Base-by-base conservation (phyloP, 202 grass and related monocot species). In the Schoenoplectus tabernaemontani region DNA sequence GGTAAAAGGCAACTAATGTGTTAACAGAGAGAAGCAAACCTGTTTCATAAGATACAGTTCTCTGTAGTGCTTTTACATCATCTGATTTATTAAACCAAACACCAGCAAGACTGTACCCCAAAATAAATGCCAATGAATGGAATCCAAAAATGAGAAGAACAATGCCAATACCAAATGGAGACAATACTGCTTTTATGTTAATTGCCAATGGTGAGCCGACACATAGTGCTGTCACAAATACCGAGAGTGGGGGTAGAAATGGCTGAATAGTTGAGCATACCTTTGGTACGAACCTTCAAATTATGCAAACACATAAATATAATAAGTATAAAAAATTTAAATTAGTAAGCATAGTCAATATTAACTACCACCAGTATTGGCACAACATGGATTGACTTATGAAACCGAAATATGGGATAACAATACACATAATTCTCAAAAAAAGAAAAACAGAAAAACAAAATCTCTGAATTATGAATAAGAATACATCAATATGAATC, bases 161-260 rank as follows among this genome's bases (percentile, higher is more conserved):
- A 54, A 93, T 87, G 46, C 89, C 64, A 37, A 94, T 32, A 81
- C 91, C 95, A 79, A 92, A 98, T 22, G 95, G 95, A 0, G 91
- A 92, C 41, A 92, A 53, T 82, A 98, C 86, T 38, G 91, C 91
- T 57, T 89, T 89, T 37, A 94, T 94, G 82, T 98, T 98, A 83
- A 90, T 94, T 74, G 95, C 91, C 84, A 98, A 83, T 83, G 95
- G 95, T 51, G 91, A 93, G 24, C 95, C 95, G 75, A 97, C 95
- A 83, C 95, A 97, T 36, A 97, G 28, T 71, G 95, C 91, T 56
- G 95, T 97, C 67, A 97, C 91, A 90, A 97, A 97, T 19, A 94
- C 91, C 0, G 95, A 92, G 22, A 94, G 64, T 1, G 91, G 89
- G 81, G 95, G 95, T 3, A 97, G 91, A 89, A 97, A 97, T 82